These are phyloP conservation scores for Sarocladium kiliense DNA, from an alignment of 2,329 filamentous ascomycete genomes.

Conservation along the genomic window DNA sequence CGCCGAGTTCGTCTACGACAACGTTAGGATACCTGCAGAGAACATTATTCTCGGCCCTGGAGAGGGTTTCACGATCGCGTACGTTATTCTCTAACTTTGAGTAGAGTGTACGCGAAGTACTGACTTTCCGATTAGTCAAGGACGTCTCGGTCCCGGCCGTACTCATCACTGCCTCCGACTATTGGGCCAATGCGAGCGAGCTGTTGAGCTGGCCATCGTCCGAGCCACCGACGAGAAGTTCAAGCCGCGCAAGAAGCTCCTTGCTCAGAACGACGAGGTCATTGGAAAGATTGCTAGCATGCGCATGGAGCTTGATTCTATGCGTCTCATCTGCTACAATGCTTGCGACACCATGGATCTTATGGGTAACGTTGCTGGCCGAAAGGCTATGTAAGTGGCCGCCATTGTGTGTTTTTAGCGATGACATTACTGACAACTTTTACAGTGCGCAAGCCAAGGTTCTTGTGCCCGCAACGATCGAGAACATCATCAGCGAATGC, in stretches of 20 bases:
- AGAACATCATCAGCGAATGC: slow-evolving; percentile 81
- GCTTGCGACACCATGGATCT: slow-evolving; percentile 86
- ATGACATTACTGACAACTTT: neutral
- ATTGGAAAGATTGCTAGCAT: slow-evolving; percentile 83
- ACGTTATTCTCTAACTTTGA: neutral
- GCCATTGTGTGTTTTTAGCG: neutral
- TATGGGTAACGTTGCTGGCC: slow-evolving; percentile 72
- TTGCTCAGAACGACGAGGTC: slow-evolving; percentile 80
- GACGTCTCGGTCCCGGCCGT: slow-evolving; percentile 82
- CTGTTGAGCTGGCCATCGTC: slow-evolving; percentile 82
- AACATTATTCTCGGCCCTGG: slow-evolving; percentile 69
- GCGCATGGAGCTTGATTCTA: slow-evolving; percentile 82
- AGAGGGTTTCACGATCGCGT: slow-evolving; percentile 9
- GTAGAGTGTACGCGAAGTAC: neutral
- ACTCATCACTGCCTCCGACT: slow-evolving; percentile 69
- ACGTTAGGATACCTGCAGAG: slow-evolving; percentile 73
- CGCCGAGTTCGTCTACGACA: slow-evolving; percentile 78
- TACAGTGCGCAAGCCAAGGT: slow-evolving; percentile 73
- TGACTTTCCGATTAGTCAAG: slow-evolving; percentile 43
- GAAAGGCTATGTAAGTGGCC: slow-evolving; percentile 62
- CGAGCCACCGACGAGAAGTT: slow-evolving; percentile 81
- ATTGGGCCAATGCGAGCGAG: slow-evolving; percentile 59
- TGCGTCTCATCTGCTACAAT: slow-evolving; percentile 78
- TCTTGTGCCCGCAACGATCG: slow-evolving; percentile 68
- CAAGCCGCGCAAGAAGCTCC: slow-evolving; percentile 75